phyloP scores from a whole-genome alignment of 768 basidiomycete genomes.

The Kwoniella heveanensis region DNA sequence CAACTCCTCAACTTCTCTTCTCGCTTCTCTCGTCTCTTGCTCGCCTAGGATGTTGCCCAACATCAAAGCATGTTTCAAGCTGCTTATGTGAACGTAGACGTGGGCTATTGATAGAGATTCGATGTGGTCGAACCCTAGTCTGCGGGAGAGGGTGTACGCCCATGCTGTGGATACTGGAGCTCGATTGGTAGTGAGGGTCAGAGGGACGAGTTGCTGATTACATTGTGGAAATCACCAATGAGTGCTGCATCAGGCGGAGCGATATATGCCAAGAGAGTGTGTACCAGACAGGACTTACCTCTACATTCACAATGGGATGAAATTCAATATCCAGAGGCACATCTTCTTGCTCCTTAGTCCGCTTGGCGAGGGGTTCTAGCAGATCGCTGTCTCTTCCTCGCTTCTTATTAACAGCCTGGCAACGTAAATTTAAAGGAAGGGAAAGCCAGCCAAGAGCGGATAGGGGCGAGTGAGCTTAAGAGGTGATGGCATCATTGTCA shows the following conservation, averaged over 20 bases:
- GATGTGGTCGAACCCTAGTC: conserved; percentile 79
- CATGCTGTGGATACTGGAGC: conserved; percentile 95
- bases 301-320: conserved; percentile 32
- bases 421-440: neutral
- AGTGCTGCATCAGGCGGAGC: no score
- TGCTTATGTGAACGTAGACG: conserved; percentile 91
- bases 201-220: conserved; percentile 59
- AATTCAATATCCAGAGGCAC: conserved; percentile 33
- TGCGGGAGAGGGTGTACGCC: conserved; percentile 81
- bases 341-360: conserved; percentile 12
- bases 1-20: conserved; percentile 57
- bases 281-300: conserved; percentile 29
- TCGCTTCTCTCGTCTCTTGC: conserved; percentile 64
- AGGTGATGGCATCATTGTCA: no score
- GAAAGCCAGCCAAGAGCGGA: neutral
- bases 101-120: conserved; percentile 93
- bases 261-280: no score
- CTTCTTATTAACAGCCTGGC: conserved; percentile 38
- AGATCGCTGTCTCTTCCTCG: conserved; percentile 43
- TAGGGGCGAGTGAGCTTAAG: no score
- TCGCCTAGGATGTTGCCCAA: conserved; percentile 72
- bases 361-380: conserved; percentile 34
- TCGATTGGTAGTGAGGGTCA: conserved; percentile 75
- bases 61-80: conserved; percentile 77
- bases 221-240: neutral